Conservation (phyloP, 2,329 filamentous ascomycete genomes). For the Aureobasidium sp. region DNA sequence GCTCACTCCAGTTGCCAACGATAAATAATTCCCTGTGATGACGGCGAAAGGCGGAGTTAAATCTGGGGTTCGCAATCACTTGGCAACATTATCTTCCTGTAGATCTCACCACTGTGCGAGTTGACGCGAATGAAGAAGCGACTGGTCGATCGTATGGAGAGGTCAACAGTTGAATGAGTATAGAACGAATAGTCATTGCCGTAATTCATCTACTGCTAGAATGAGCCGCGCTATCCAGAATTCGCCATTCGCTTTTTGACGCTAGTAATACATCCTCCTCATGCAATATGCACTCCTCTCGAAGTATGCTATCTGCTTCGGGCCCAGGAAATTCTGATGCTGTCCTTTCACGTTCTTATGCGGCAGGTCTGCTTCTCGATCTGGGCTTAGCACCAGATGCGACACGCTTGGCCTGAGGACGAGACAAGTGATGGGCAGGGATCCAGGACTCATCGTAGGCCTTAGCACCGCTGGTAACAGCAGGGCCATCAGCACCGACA, state of each 20-base stretch:
- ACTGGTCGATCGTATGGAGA: background rate
- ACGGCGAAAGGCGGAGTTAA: constrained; percentile 1
- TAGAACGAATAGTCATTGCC: background rate
- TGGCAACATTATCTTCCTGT: background rate
- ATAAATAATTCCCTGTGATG: constrained; percentile 10
- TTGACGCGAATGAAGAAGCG: background rate
- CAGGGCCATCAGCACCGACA: constrained; percentile 63
- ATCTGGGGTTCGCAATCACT: constrained; percentile 1
- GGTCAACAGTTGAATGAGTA: background rate
- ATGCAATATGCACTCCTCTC: constrained; percentile 6
- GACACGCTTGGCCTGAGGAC: constrained; percentile 62
- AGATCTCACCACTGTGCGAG: background rate
- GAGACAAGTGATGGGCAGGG: constrained; percentile 79
- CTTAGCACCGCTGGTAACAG: constrained; percentile 62
- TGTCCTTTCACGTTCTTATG: background rate
- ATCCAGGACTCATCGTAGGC: constrained; percentile 92
- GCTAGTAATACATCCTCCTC: background rate
- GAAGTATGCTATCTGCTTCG: background rate
- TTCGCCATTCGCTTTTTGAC: background rate
- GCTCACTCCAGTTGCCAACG: background rate
- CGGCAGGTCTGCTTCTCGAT: constrained; percentile 16
- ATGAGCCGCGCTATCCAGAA: background rate
- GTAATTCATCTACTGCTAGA: background rate
- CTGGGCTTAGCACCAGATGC: constrained; percentile 42
- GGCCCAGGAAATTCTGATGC: background rate